Base-by-base conservation (phyloP, 768 basidiomycete genomes). In the Phlebiopsis gigantea region DNA sequence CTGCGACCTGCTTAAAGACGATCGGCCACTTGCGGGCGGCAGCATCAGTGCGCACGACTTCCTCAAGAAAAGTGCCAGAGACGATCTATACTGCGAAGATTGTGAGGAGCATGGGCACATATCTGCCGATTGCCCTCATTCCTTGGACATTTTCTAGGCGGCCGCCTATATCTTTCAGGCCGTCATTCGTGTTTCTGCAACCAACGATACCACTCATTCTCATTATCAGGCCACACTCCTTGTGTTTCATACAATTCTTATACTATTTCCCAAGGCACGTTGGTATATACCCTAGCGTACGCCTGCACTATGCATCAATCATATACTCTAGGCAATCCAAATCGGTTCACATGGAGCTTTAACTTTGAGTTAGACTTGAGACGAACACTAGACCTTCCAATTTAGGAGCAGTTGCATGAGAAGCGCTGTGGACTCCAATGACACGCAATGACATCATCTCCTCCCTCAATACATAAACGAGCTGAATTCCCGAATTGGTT, bases 81-180 rank as follows among this genome's bases (percentile, higher is more conserved):
- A 67, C 17, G 79, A 78, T 52, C 63, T 81, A 41, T 88, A 81
- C 65, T 94, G 93, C 68, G 87, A 85, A 53, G 91, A 94, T 61
- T 94, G 93, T 66, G 93, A 93, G 73, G 81, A 81, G 56, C 77
- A 80, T 51, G 92, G 90, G 7, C 92, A 94, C 68, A 65, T 76
- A 34, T 82, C 91, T 5, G 79, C 79, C 31, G 81, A 92, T 59
- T 95, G 93, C 66, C 90, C 91, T 41, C 83, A 92, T 69, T 91
- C 90, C 10, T 71, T 85, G 69, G 93, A 95, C 71, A 88, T 94
- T 56, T 95, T 94, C 73, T 94, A 72, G 74, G 45, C 25, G 3
- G 12, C 22, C 19, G 14, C 29, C 19, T 8, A 24, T 29, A 42
- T 39, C 21, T 43, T 10, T 12, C n/a, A n/a, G n/a, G n/a, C 34